A percentile compares a stretch with the other conserved stretches of the same genome.
Conservation (phyloP, 345 rosid species). For the Hypericum perforatum region DNA sequence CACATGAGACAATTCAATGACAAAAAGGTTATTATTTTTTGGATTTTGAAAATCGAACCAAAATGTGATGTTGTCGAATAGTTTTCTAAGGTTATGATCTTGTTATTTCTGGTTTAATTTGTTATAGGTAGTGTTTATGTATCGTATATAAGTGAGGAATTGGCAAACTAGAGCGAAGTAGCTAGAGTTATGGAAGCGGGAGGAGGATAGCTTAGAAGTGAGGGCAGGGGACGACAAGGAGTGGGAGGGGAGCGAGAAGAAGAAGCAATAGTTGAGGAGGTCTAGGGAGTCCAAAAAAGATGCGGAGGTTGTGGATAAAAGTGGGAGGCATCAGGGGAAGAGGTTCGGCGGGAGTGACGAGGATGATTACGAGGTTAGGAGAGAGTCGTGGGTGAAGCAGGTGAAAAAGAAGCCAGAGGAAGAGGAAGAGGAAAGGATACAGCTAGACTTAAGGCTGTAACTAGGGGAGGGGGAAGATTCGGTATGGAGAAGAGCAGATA, state of each 20-base stretch:
- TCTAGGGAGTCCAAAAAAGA: constrained; percentile 43
- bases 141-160: constrained; percentile 6
- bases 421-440: no score
- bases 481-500: no score
- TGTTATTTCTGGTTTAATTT: no score
- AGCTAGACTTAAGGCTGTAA: no score
- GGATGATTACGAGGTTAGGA: constrained; percentile 50
- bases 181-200: constrained; percentile 37
- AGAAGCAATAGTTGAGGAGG: constrained; percentile 55
- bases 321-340: constrained; percentile 48
- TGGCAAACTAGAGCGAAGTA: constrained; percentile 47
- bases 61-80: no score
- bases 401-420: constrained; percentile 81
- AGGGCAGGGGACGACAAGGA: constrained; percentile 49
- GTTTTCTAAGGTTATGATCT: no score
- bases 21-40: no score
- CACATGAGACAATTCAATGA: no score
- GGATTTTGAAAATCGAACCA: no score
- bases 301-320: constrained; percentile 49
- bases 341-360: constrained; percentile 55
- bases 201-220: constrained; percentile 34
- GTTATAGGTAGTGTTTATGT: no score
- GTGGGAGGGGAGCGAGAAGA: constrained; percentile 46
- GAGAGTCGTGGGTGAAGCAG: constrained; percentile 39
- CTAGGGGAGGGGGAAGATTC: no score